Conservation (phyloP, 345 rosid genomes). For the Boechera retrofracta region DNA sequence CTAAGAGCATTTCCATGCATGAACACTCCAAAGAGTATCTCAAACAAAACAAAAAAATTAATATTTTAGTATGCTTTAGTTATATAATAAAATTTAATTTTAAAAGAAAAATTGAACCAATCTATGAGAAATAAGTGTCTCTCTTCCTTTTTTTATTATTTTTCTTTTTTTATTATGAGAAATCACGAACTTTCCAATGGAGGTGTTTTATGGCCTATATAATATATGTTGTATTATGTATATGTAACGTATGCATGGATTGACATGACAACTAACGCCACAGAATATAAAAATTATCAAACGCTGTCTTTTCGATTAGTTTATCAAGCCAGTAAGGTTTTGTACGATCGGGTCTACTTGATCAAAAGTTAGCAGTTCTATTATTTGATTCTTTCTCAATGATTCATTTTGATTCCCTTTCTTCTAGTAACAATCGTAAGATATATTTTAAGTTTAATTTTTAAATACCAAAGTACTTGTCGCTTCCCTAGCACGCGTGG, state of each 20-base stretch:
- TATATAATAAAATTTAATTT: too few relatives aligned
- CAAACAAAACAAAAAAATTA: too few relatives aligned
- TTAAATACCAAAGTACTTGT: conserved; percentile 17
- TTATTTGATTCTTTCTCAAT: conserved; percentile 30
- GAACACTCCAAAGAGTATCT: too few relatives aligned
- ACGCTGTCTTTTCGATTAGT: conserved; percentile 23
- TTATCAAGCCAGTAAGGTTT: conserved; percentile 26
- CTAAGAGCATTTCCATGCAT: too few relatives aligned
- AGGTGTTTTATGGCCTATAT: background rate
- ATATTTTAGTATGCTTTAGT: too few relatives aligned
- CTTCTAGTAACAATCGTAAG: background rate
- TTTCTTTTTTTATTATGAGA: too few relatives aligned
- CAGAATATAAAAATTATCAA: conserved; percentile 2
- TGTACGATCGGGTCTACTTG: conserved; percentile 20
- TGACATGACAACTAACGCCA: conserved; percentile 32
- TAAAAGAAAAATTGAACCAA: too few relatives aligned
- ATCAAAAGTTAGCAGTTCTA: conserved; percentile 36
- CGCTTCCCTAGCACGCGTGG: conserved; percentile 27
- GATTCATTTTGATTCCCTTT: conserved; percentile 11
- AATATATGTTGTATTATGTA: background rate
- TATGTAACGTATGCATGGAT: conserved; percentile 27
- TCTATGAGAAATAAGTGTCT: too few relatives aligned
- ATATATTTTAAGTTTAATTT: background rate
- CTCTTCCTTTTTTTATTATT: too few relatives aligned
- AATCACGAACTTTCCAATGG: too few relatives aligned